Conservation (phyloP, 495 filamentous ascomycete species). For the Sphaerosporella brunnea region DNA sequence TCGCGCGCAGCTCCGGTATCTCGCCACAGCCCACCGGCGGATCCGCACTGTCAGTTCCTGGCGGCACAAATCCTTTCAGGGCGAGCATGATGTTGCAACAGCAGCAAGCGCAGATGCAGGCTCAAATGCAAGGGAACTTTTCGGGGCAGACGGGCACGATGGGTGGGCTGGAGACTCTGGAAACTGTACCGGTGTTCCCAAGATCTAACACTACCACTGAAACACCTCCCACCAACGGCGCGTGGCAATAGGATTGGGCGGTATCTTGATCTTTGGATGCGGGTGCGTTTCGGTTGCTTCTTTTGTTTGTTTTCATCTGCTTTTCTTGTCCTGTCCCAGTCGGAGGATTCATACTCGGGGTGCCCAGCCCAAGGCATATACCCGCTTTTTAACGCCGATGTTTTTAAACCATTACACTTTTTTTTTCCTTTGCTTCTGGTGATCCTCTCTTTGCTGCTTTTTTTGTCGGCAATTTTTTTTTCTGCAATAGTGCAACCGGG, state of each 20-base stretch:
- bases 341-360: too few species aligned
- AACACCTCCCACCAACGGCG: neutral
- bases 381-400: too few species aligned
- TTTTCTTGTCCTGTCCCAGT: too few species aligned
- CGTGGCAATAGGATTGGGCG: neutral
- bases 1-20: conserved; percentile 33
- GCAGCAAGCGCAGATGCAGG: conserved; percentile 39
- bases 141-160: conserved; percentile 41
- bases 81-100: conserved; percentile 79
- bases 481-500: too few species aligned
- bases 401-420: too few species aligned
- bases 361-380: too few species aligned
- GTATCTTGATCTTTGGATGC: neutral
- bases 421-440: too few species aligned
- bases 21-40: conserved; percentile 31
- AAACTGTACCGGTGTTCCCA: conserved; percentile 73
- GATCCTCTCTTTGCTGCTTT: too few species aligned
- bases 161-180: conserved; percentile 65
- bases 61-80: conserved; percentile 88
- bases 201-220: conserved; percentile 25
- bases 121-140: conserved; percentile 19
- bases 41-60: conserved; percentile 42
- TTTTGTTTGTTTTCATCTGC: neutral
- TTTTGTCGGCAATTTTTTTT: too few species aligned
- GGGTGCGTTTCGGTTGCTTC: neutral